phyloP scores from a whole-genome alignment of 164 flowering plant species.

The Stephania yunnanensis region DNA sequence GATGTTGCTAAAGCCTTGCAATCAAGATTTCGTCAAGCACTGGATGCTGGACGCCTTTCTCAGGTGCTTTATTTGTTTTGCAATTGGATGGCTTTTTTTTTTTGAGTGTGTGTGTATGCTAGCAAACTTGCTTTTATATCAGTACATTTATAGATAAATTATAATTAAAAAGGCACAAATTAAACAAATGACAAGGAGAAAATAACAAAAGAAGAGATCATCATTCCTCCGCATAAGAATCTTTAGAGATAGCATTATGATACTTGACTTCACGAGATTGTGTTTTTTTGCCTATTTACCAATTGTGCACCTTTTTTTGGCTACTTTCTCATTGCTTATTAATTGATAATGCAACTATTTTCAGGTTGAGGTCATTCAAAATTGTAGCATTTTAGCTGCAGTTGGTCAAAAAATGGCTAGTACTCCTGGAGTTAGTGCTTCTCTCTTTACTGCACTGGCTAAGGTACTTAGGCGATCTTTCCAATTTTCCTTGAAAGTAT shows the following conservation, averaged over 20 bases:
- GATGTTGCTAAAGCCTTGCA: conserved; percentile 79
- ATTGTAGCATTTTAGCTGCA: conserved; percentile 91
- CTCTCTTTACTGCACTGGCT: conserved; percentile 89
- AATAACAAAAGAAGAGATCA: no score
- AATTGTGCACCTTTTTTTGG: not conserved
- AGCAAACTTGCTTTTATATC: no score
- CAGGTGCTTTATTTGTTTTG: conserved; percentile 40
- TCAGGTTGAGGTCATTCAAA: conserved; percentile 76
- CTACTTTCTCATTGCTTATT: not conserved
- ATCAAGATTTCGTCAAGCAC: conserved; percentile 81
- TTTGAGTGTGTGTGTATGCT: no score
- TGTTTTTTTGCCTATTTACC: no score
- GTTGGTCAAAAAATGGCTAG: conserved; percentile 99
- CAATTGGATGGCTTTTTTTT: no score
- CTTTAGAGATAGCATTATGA: no score
- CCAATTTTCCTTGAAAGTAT: not conserved
- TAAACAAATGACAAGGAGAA: no score
- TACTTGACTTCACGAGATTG: no score
- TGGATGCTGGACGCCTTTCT: conserved; percentile 91
- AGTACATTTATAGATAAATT: no score
- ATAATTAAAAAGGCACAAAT: no score
- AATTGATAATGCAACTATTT: not conserved
- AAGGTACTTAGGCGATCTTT: conserved; percentile 42
- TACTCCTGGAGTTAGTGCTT: conserved; percentile 97
- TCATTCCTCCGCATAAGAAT: no score